Conservation (phyloP, 441 rosid species). For the Arabidopsis hybrid region DNA sequence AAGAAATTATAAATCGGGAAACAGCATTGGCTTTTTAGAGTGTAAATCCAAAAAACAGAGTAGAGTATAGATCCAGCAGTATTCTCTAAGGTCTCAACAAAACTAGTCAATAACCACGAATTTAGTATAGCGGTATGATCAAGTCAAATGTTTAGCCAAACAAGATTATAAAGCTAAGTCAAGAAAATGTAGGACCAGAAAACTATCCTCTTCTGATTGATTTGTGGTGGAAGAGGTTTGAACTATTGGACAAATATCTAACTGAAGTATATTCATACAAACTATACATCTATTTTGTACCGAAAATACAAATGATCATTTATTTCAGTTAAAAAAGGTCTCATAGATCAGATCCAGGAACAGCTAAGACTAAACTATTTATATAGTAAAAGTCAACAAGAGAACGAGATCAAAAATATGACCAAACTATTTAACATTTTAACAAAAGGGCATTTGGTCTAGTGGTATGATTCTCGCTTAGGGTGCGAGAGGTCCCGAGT, state of each 20-base stretch:
- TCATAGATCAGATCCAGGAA: conserved; percentile 1
- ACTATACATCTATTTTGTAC: not conserved
- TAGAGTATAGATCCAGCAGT: not conserved
- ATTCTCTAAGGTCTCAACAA: not conserved
- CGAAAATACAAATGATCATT: not conserved
- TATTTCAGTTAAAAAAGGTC: not conserved
- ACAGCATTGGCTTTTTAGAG: not conserved
- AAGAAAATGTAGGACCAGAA: not conserved
- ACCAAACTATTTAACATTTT: not conserved
- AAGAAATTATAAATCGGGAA: not conserved
- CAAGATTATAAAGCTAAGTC: not conserved
- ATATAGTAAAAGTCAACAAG: not conserved
- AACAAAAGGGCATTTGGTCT: conserved; percentile 57
- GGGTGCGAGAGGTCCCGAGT: conserved; percentile 96
- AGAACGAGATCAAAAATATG: not conserved
- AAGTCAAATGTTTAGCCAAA: not conserved
- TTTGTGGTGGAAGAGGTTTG: not conserved
- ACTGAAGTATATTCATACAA: not conserved
- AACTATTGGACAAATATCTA: not conserved
- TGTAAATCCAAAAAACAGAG: not conserved
- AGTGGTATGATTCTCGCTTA: conserved; percentile 96
- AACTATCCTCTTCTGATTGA: not conserved
- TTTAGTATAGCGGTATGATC: not conserved
- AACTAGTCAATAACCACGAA: not conserved
- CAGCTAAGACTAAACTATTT: conserved; percentile 4